Base-by-base conservation (phyloP, 1,284 basidiomycete genomes). In the Naganishia cerealis region DNA sequence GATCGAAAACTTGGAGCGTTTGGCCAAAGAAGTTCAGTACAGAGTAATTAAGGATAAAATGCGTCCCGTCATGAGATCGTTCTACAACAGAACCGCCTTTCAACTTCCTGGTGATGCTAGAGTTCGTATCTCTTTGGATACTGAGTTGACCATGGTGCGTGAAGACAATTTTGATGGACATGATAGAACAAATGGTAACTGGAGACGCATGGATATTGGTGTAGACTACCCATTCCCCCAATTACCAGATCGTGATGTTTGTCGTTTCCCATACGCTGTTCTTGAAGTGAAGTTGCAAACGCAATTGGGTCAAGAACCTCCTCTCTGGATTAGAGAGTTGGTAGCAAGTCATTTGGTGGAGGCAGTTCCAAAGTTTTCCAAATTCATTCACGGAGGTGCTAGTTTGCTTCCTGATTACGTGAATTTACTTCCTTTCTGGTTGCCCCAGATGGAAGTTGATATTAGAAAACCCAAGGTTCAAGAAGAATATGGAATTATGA, bases 21-120 rank as follows among this genome's bases (percentile, higher is more conserved):
- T 99, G 40, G 95, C 96, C 29, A 91, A 88, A 74, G 95, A 99
- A 81, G 91, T 99, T 15, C 95, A 99, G 79, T 97, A 98, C 79
- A 86, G 90, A 2, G 84, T 97, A 39, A 80, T 94, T n/a, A n/a
- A n/a, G n/a, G n/a, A n/a, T 68, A 90, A 89, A n/a, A 88, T 91
- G 78, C 87, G 89, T 73, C 83, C 98, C 33, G 95, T 97, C 52
- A 90, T 97, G 90, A 87, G 95, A 40, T 93, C 94, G 21, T 99
- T 98, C 83, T 99, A 99, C 84, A 97, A 98, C 79, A 90, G 95
- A 62, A 99, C 96, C 9, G 95, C 95, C 0, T 99, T 99, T 85
- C 95, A 99, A 81, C 87, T 99, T 33, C 96, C 96, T 10, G 95
- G 95, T 24, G 96, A 99, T 77, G 95, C 96, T 33, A 88, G 93